A percentile compares a stretch with the other conserved stretches of the same genome.
Conservation (phyloP, 108 stramenopile species). For the Discostella stelligeroides region DNA sequence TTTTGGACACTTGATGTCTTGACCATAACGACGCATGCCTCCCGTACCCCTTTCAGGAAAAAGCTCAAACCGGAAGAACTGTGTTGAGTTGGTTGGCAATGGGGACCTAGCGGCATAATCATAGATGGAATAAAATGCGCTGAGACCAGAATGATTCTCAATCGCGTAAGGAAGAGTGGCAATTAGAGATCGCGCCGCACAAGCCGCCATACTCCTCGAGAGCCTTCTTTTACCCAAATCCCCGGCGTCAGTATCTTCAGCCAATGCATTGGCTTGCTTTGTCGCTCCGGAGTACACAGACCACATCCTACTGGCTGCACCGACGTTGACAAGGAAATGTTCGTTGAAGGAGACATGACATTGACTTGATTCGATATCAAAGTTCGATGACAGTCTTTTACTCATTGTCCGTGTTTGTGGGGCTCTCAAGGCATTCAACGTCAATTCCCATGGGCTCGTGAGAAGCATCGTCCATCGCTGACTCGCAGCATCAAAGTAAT, state of each 20-base stretch:
- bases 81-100: conserved; percentile 51
- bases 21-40: conserved; percentile 77
- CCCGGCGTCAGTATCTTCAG: conserved; percentile 22
- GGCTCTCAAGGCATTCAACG: conserved; percentile 59
- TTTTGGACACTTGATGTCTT: conserved; percentile 71
- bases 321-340: conserved; percentile 79
- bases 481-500: conserved; percentile 78
- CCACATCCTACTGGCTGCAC: conserved; percentile 82
- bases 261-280: conserved; percentile 43
- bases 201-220: conserved; percentile 59
- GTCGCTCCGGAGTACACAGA: conserved; percentile 67
- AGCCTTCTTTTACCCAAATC: conserved; percentile 16
- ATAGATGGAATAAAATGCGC: conserved; percentile 53
- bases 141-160: conserved; percentile 76
- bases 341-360: conserved; percentile 83
- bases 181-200: conserved; percentile 73
- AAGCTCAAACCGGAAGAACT: conserved; percentile 82
- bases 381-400: conserved; percentile 58
- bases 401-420: conserved; percentile 54
- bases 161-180: conserved; percentile 79
- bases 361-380: conserved; percentile 80
- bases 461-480: conserved; percentile 72
- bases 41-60: conserved; percentile 68
- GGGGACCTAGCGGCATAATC: conserved; percentile 18
- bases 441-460: conserved; percentile 72